A percentile compares a stretch with the other conserved stretches of the same genome.
Evolutionary conservation across 129 eudicot genomes (phyloP).

Genomic region (Apium graveolens): DNA sequence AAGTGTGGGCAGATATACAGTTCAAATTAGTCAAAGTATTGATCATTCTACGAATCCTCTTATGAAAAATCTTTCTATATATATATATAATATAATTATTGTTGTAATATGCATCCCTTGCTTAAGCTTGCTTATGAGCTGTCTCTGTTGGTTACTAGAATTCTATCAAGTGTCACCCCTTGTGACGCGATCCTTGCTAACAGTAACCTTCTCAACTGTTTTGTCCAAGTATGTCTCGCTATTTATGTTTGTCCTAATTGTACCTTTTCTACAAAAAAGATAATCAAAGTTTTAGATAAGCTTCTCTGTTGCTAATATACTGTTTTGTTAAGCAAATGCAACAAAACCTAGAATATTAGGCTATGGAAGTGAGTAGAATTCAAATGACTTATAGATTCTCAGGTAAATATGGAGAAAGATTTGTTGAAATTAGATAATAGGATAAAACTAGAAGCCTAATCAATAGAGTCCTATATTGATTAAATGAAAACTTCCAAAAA

Average conservation of each 20-base stretch:
- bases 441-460: not conserved
- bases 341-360: not conserved
- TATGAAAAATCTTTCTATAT: not conserved
- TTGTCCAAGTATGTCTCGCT: not conserved
- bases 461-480: not conserved
- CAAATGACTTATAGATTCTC: not conserved
- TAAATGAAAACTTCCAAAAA: not conserved
- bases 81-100: not conserved
- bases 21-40: not conserved
- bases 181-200: not conserved
- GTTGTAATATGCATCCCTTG: not conserved
- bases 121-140: not conserved
- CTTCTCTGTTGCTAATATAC: not conserved
- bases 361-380: not conserved
- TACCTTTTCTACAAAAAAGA: not conserved
- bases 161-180: not conserved
- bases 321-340: not conserved
- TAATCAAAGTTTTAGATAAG: not conserved
- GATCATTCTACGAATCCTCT: not conserved
- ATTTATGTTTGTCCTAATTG: not conserved
- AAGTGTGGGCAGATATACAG: not conserved
- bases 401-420: not conserved
- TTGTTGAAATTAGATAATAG: not conserved
- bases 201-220: not conserved
- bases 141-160: not conserved